Base-by-base conservation (phyloP, 495 filamentous ascomycete species). In the Podospora australis region DNA sequence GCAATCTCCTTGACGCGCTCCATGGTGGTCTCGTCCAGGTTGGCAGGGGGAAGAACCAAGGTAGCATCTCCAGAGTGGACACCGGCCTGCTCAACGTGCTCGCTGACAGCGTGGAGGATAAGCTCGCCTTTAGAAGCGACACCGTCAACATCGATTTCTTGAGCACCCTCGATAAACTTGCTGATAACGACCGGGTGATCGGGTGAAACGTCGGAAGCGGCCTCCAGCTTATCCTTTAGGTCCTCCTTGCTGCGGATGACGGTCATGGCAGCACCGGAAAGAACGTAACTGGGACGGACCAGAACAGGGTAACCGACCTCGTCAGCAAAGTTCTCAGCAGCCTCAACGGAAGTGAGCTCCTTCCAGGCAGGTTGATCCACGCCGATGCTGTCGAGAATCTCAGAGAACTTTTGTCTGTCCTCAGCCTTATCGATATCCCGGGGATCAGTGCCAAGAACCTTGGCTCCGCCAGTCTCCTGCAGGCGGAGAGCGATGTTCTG, bases 141-240 rank as follows among this genome's bases (percentile, higher is more conserved):
- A 57, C 87, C 92, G 57, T 98, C 92, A 70, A 96, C 90, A 58
- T 98, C 92, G 43, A 98, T 96, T 69, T 98, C 92, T 74, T 95
- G 86, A 16, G 90, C 90, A 51, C 88, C 88, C 68, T 96, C 92
- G 50, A 98, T 97, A 68, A 96, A 98, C 72, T 98, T 96, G 47
- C 87, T 96, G 60, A 98, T 96, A 20, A 97, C 92, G n/a, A 97
- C 92, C 13, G 92, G 92, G 70, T 96, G 88, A 46, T 97, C 92
- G 26, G 85, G 87, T n/a, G 91, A 96, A 29, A 98, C 92, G 51
- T 84, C 83, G 39, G 79, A 83, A 22, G 92, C 92, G 60, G 92
- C 88, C 63, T 88, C 81, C 7, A 98, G 77, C 72, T 96, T 96
- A 47, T 79, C 86, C 56, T 88, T 90, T 29, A 98, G 78, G 53